Conservation (phyloP, 2,329 filamentous ascomycete genomes). For the Aspergillus jensenii region DNA sequence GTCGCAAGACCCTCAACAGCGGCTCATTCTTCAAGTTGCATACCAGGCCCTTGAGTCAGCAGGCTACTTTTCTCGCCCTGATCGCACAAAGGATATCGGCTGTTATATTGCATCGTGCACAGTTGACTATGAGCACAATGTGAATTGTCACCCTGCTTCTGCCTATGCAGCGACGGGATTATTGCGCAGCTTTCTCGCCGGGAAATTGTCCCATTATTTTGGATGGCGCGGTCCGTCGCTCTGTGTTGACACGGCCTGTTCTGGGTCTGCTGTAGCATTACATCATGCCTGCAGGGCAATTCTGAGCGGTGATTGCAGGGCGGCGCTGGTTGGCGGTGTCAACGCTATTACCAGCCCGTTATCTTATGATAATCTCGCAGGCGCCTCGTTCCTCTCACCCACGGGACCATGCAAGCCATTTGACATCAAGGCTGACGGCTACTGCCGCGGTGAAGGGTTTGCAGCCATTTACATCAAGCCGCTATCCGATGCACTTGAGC, state of each 20-base stretch:
- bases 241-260: conserved; percentile 45
- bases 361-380: conserved; percentile 25
- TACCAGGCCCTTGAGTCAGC: conserved; percentile 35
- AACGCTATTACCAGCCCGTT: conserved; percentile 33
- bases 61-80: conserved; percentile 25
- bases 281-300: conserved; percentile 26
- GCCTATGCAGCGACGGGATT: conserved; percentile 37
- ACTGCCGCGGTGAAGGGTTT: conserved; percentile 52
- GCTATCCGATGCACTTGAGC: conserved; percentile 46
- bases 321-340: conserved; percentile 36
- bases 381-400: conserved; percentile 42
- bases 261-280: conserved; percentile 38
- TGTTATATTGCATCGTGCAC: conserved; percentile 39
- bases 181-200: conserved; percentile 26
- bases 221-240: conserved; percentile 45
- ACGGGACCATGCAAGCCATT: conserved; percentile 51
- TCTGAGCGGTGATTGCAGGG: conserved; percentile 21
- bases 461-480: conserved; percentile 50
- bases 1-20: conserved; percentile 35
- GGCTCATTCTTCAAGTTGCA: conserved; percentile 30
- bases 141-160: conserved; percentile 35
- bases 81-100: conserved; percentile 33
- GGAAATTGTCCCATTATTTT: conserved; percentile 43
- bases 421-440: conserved; percentile 50
- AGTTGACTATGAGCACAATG: conserved; percentile 45